Conservation (phyloP, 1,284 basidiomycete genomes). For the Vanrija humicola region DNA sequence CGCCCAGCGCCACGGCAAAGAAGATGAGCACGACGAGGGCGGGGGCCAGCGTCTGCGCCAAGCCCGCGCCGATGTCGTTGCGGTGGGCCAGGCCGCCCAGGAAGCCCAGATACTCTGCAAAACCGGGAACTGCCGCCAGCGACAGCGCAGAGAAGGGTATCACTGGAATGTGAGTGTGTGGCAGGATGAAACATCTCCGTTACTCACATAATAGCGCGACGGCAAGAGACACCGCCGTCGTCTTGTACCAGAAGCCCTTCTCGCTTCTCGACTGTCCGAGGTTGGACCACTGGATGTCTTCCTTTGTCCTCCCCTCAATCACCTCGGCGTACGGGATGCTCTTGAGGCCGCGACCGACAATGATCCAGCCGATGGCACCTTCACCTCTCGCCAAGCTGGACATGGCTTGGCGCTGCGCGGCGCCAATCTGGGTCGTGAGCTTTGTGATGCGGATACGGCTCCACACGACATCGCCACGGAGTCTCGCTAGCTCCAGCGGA, state of each 20-base stretch:
- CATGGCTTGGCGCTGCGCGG: slow-evolving; percentile 59
- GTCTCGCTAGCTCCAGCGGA: background rate
- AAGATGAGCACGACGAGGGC: slow-evolving; percentile 61
- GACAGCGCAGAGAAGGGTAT: slow-evolving; percentile 62
- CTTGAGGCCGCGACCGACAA: slow-evolving; percentile 65
- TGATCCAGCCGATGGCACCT: slow-evolving; percentile 63
- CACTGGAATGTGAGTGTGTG: slow-evolving; percentile 53
- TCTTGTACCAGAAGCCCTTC: slow-evolving; percentile 58
- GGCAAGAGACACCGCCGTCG: slow-evolving; percentile 54
- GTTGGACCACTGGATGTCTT: slow-evolving; percentile 74
- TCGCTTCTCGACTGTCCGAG: slow-evolving; percentile 59
- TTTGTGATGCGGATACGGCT: slow-evolving; percentile 13
- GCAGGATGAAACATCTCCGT: background rate
- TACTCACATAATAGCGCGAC: slow-evolving; percentile 63
- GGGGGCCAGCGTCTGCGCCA: slow-evolving; percentile 64
- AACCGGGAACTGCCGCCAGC: slow-evolving; percentile 64
- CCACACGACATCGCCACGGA: slow-evolving; percentile 5
- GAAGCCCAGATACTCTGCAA: slow-evolving; percentile 63
- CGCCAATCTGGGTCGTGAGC: slow-evolving; percentile 65
- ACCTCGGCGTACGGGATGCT: slow-evolving; percentile 62
- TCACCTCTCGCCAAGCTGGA: slow-evolving; percentile 63
- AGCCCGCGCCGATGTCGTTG: slow-evolving; percentile 56
- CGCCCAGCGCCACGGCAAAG: slow-evolving; percentile 55
- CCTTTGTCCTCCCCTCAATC: slow-evolving; percentile 70
- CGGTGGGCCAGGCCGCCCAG: slow-evolving; percentile 57